These are phyloP conservation scores for Escallonia rubra DNA, from an alignment of 129 eudicot genomes.

Conservation along the genomic window DNA sequence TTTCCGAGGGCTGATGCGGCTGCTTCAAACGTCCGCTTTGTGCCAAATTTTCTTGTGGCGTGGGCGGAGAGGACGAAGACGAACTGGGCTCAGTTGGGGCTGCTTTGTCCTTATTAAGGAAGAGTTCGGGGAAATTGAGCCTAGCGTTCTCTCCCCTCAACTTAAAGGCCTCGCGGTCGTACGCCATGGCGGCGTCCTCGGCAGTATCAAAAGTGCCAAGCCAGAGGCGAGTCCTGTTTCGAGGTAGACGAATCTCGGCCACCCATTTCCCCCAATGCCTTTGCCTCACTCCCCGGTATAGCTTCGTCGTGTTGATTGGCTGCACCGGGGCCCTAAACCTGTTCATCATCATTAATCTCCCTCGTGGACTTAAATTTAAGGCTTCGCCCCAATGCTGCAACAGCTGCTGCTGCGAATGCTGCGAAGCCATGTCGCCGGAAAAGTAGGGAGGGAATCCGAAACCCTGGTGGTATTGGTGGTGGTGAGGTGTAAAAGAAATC, in stretches of 20 bases:
- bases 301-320: constrained; percentile 52
- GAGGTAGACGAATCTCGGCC: constrained; percentile 85
- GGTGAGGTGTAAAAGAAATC: constrained; percentile 63
- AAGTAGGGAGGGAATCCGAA: constrained; percentile 64
- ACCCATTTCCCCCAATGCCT: constrained; percentile 99
- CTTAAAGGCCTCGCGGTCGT: constrained; percentile 83
- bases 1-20: constrained; percentile 18
- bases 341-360: constrained; percentile 78
- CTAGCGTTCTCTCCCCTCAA: constrained; percentile 74
- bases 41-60: not conserved
- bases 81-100: constrained; percentile 15
- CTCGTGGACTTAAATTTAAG: constrained; percentile 72
- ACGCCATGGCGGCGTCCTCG: constrained; percentile 92
- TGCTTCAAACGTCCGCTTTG: not conserved
- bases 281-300: constrained; percentile 87
- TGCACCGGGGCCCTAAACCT: constrained; percentile 42
- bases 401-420: constrained; percentile 47
- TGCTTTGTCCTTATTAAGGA: constrained; percentile 34
- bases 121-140: constrained; percentile 78
- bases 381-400: constrained; percentile 70
- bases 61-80: constrained; percentile 16
- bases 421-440: constrained; percentile 39
- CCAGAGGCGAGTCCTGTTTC: constrained; percentile 84
- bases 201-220: constrained; percentile 89
- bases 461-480: constrained; percentile 24